Evolutionary conservation across 2,329 filamentous ascomycete genomes (phyloP), one percentile per base, ranked within the genome.

Genomic region (Fusarium sp.): DNA sequence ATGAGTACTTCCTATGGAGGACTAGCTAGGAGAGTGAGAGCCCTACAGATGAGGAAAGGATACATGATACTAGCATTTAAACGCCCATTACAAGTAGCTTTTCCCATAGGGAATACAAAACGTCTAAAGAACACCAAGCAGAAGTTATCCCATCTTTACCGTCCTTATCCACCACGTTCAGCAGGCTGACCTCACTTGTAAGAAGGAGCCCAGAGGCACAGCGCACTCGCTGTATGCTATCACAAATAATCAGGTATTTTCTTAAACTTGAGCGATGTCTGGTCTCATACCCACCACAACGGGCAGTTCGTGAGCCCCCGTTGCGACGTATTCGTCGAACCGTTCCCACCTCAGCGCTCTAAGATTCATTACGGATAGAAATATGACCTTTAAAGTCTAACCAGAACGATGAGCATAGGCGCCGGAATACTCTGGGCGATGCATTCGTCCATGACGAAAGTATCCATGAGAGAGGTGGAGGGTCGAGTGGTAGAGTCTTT

Each of bases 71-170:
- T 7, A 10, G 12, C 3, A 20, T 11, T 20, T 13, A 20, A 5
- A 20, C 20, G 0, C 1, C 4, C 15, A 17, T 29, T 20, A 5
- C 12, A 15, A 29, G 14, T 10, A 10, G 4, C 5, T 5, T 4
- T 17, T 3, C 9, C 13, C 2, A 20, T 12, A 4, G 1, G 8
- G 14, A 17, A 17, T 31, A 8, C 14, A 12, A 4, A n/a, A 15
- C 9, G 7, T 14, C 9, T 7, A 31, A n/a, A 6, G 10, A 47
- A n/a, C 20, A n/a, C 20, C 18, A 10, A 12, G 13, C 20, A 47
- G 18, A 47, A 29, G 13, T 9, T 20, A 12, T n/a, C 8, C 9
- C 13, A n/a, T 14, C 3, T 7, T 27, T 15, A 8, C 8, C 18
- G 18, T 29, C 18, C 20, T 29, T 13, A 3, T 20, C 18, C 7